Conservation (phyloP, 768 basidiomycete genomes). For the Phylloporus arenicola region DNA sequence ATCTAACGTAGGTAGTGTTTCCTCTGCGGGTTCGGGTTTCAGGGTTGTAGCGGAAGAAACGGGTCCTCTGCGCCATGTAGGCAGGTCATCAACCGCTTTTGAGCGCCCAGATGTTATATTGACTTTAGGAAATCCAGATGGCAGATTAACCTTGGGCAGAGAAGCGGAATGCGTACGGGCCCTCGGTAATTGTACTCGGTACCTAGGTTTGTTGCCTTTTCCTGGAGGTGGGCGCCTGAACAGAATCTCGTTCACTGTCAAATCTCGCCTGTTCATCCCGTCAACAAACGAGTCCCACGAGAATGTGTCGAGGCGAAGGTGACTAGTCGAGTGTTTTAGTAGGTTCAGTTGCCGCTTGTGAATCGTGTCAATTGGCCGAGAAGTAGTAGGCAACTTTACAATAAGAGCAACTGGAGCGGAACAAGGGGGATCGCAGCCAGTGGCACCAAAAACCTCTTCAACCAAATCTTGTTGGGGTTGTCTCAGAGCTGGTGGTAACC, state of each 20-base stretch:
- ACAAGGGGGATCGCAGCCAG: conserved; percentile 43
- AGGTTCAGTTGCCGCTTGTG: conserved; percentile 43
- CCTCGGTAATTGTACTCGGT: conserved; percentile 35
- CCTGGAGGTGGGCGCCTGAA: conserved; percentile 41
- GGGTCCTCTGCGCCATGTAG: conserved; percentile 38
- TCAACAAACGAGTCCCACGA: conserved; percentile 69
- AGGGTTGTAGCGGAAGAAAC: conserved; percentile 12
- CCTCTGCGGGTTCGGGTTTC: conserved; percentile 8
- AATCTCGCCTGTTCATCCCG: conserved; percentile 55
- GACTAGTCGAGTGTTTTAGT: conserved; percentile 35
- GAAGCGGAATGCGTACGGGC: conserved; percentile 3
- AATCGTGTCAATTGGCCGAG: conserved; percentile 40
- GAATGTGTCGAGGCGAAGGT: conserved; percentile 56
- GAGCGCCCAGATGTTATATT: conserved; percentile 21
- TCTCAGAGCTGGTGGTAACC: conserved; percentile 55
- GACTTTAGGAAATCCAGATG: conserved; percentile 22
- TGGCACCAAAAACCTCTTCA: conserved; percentile 42
- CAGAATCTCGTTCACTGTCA: conserved; percentile 60
- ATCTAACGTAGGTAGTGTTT: conserved; percentile 32
- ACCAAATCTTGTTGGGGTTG: conserved; percentile 33
- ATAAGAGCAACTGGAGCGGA: conserved; percentile 39
- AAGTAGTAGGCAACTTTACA: conserved; percentile 46
- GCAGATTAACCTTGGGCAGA: conserved; percentile 38
- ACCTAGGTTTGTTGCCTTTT: conserved; percentile 32
- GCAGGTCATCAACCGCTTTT: conserved; percentile 30